phyloP scores from a whole-genome alignment of 2,329 filamentous ascomycete genomes.

The Aspergillus chevalieri region DNA sequence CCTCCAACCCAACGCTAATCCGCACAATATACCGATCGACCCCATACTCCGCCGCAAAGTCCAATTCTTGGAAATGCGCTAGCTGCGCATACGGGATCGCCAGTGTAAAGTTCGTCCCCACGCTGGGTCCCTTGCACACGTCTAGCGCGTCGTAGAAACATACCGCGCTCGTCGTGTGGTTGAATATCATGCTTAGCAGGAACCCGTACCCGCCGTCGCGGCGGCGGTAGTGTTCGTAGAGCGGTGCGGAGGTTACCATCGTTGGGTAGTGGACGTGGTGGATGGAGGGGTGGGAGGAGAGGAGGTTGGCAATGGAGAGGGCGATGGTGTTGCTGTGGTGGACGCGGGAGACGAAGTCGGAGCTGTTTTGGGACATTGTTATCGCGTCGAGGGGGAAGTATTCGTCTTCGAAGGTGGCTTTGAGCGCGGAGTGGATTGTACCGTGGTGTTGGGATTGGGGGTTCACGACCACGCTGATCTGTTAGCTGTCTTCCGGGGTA shows the following conservation, averaged over 20 bases:
- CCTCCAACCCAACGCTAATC: slow-evolving; percentile 16
- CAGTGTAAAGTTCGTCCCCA: slow-evolving; percentile 25
- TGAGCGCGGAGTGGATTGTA: slow-evolving; percentile 24
- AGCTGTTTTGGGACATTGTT: slow-evolving; percentile 16
- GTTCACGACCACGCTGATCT: slow-evolving; percentile 41
- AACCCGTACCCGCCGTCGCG: slow-evolving; percentile 18
- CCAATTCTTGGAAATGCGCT: slow-evolving; percentile 18
- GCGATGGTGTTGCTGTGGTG: slow-evolving; percentile 15
- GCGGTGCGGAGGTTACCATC: slow-evolving; percentile 5
- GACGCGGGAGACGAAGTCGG: slow-evolving; percentile 17
- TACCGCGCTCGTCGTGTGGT: slow-evolving; percentile 10
- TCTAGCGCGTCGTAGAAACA: slow-evolving; percentile 27
- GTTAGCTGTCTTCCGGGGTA: background rate
- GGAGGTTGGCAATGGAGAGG: slow-evolving; percentile 14
- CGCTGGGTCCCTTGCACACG: slow-evolving; percentile 24
- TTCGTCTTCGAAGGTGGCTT: slow-evolving; percentile 11
- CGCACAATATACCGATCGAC: slow-evolving; percentile 16
- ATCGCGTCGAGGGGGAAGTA: slow-evolving; percentile 17
- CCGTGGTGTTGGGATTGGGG: slow-evolving; percentile 40
- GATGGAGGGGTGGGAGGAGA: slow-evolving; percentile 12
- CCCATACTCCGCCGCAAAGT: slow-evolving; percentile 25
- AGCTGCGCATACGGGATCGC: slow-evolving; percentile 18
- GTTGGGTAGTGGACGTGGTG: slow-evolving; percentile 18
- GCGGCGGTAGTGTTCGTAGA: slow-evolving; percentile 16
- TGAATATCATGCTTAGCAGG: slow-evolving; percentile 20